These are phyloP conservation scores for Lecanoromycetidae sp. DNA, from an alignment of 2,329 filamentous ascomycete species.

Conservation along the genomic window DNA sequence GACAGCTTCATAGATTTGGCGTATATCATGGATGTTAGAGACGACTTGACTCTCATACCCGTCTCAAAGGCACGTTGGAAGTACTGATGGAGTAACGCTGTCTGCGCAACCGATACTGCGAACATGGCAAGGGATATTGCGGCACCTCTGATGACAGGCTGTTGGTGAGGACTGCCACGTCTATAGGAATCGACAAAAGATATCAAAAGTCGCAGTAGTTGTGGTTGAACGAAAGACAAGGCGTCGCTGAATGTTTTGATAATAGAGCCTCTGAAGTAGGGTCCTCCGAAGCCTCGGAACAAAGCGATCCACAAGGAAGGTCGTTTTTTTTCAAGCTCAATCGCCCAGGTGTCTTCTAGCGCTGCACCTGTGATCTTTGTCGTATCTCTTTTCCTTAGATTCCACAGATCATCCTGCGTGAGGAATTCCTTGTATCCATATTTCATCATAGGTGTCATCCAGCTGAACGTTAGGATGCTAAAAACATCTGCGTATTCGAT, in stretches of 20 bases:
- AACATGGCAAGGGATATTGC: constrained; percentile 92
- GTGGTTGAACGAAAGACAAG: constrained; percentile 79
- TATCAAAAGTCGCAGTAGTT: constrained; percentile 75
- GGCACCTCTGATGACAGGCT: constrained; percentile 72
- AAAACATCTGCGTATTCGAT: constrained; percentile 91
- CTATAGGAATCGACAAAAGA: constrained; percentile 69
- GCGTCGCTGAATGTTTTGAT: constrained; percentile 86
- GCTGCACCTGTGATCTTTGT: constrained; percentile 59
- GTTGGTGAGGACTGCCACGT: constrained; percentile 45
- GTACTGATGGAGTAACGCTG: constrained; percentile 87
- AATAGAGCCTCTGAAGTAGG: constrained; percentile 66
- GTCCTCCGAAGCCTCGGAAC: constrained; percentile 70
- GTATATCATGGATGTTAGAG: constrained; percentile 83
- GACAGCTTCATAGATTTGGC: constrained; percentile 80
- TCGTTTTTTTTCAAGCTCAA: constrained; percentile 58
- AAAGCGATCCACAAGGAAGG: constrained; percentile 82
- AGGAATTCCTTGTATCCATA: constrained; percentile 84
- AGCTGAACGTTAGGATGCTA: constrained; percentile 84
- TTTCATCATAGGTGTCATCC: constrained; percentile 99
- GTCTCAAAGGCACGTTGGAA: constrained; percentile 92
- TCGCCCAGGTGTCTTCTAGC: constrained; percentile 65
- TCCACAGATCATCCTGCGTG: constrained; percentile 94
- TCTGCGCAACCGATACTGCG: constrained; percentile 70
- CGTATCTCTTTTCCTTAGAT: constrained; percentile 65
- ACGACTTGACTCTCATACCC: constrained; percentile 92